These are phyloP conservation scores for Macaranga tanarius DNA, from an alignment of 441 rosid species.

Conservation along the genomic window DNA sequence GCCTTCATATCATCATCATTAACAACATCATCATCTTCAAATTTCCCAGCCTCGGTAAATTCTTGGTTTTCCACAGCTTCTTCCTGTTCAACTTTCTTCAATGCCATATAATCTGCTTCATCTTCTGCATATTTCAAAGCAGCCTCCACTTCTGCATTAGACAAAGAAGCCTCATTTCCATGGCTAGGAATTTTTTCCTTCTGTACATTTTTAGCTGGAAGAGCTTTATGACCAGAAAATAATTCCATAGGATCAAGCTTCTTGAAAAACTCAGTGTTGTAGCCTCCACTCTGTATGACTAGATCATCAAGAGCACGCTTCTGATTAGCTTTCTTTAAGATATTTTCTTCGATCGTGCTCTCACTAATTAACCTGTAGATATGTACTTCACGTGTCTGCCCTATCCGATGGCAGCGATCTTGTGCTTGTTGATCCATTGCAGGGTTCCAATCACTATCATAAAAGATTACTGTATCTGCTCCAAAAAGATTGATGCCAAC, in stretches of 20 bases:
- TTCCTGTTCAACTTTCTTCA: slow-evolving; percentile 97
- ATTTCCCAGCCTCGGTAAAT: slow-evolving; percentile 90
- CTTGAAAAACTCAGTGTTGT: slow-evolving; percentile 98
- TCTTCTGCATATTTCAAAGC: slow-evolving; percentile 97
- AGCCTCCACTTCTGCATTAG: slow-evolving; percentile 98
- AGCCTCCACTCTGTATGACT: slow-evolving; percentile 96
- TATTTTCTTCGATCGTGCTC: slow-evolving; percentile 98
- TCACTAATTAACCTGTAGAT: slow-evolving; percentile 97
- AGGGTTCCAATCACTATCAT: slow-evolving; percentile 99
- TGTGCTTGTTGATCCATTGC: slow-evolving; percentile 99
- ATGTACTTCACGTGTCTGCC: slow-evolving; percentile 99
- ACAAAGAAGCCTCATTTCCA: slow-evolving; percentile 61
- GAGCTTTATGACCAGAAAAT: slow-evolving; percentile 80
- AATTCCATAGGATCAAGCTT: slow-evolving; percentile 99
- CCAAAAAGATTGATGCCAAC: slow-evolving; percentile 99
- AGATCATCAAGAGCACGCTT: slow-evolving; percentile 99
- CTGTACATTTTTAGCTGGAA: slow-evolving; percentile 52
- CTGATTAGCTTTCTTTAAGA: slow-evolving; percentile 98
- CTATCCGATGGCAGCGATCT: slow-evolving; percentile 99
- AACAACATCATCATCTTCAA: slow-evolving; percentile 88
- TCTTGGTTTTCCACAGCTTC: slow-evolving; percentile 99
- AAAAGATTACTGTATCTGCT: slow-evolving; percentile 98
- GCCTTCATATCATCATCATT: slow-evolving; percentile 82
- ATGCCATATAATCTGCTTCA: slow-evolving; percentile 99
- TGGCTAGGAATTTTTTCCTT: slow-evolving; percentile 49